Conservation (phyloP, 176 grass and related monocot genomes). For the Carex kokanica region DNA sequence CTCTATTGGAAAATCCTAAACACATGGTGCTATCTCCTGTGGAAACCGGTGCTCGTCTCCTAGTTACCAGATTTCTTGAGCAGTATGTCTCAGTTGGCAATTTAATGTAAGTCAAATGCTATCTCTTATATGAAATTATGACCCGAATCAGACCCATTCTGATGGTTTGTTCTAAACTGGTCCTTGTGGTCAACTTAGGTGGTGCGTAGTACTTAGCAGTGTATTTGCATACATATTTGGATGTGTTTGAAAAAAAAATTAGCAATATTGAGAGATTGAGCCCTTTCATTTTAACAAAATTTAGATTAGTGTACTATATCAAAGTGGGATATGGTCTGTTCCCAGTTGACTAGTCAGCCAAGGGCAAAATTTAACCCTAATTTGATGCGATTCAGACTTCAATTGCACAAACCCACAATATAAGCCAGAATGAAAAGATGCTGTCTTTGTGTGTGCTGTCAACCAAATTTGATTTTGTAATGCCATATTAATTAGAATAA, state of each 20-base stretch:
- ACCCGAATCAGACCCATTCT: background rate
- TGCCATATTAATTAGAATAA: background rate
- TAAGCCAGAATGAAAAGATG: background rate
- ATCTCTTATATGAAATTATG: background rate
- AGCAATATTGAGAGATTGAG: background rate
- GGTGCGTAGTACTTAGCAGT: background rate
- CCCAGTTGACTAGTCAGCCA: background rate
- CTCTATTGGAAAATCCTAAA: conserved; percentile 53
- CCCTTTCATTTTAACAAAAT: conserved; percentile 4
- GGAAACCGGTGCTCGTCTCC: conserved; percentile 57
- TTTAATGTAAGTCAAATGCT: conserved; percentile 56
- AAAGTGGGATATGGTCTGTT: background rate
- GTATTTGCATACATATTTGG: background rate
- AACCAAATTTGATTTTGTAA: background rate
- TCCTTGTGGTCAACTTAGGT: background rate
- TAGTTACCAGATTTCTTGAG: conserved; percentile 74
- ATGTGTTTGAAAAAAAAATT: background rate
- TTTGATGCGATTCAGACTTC: background rate
- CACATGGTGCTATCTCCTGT: conserved; percentile 70
- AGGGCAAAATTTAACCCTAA: background rate
- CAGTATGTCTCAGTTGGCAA: conserved; percentile 61
- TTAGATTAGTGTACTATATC: background rate
- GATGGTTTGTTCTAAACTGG: background rate
- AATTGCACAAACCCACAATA: background rate
- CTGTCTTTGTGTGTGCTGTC: background rate